phyloP scores from a whole-genome alignment of 371 early-diverging fungal species.

The Thermomucor indicae-seudaticae region DNA sequence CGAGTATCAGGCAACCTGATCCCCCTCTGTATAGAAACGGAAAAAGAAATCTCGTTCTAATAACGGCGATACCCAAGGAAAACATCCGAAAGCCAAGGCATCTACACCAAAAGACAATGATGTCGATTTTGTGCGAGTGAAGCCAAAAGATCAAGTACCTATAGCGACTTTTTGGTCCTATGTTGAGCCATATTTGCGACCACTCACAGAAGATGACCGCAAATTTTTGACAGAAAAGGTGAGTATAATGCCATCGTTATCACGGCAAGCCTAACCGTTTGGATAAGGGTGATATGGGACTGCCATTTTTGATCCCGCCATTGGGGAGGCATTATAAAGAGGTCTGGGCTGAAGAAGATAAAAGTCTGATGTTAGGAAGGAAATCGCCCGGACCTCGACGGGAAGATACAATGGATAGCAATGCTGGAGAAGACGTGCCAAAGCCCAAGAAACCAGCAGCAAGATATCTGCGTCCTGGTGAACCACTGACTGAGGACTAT shows the following conservation, averaged over 20 bases:
- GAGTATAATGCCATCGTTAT: not conserved
- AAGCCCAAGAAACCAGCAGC: not conserved
- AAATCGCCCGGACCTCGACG: conserved; percentile 21
- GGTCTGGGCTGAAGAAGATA: conserved; percentile 85
- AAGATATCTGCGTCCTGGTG: conserved; percentile 18
- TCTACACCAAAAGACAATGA: conserved; percentile 11
- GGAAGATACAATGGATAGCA: not conserved
- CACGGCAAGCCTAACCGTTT: not conserved
- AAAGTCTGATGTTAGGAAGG: conserved; percentile 27
- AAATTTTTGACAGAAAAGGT: conserved; percentile 57
- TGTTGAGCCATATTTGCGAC: conserved; percentile 81
- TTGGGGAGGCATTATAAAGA: conserved; percentile 76
- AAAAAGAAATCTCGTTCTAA: conserved; percentile 6
- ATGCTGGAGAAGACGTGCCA: not conserved
- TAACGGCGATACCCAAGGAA: conserved; percentile 6
- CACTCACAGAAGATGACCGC: conserved; percentile 83
- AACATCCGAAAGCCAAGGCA: conserved; percentile 6
- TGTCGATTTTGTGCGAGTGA: conserved; percentile 40
- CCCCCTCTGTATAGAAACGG: no score
- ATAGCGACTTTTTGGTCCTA: conserved; percentile 77
- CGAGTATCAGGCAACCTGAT: no score
- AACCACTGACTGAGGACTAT: conserved; percentile 53
- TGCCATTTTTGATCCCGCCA: conserved; percentile 69
- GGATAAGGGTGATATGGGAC: conserved; percentile 50
- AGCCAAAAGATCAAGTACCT: conserved; percentile 72